A percentile compares a stretch with the other conserved stretches of the same genome.
Conservation (phyloP, 768 basidiomycete species). For the Omphalotus guepiniiformis region DNA sequence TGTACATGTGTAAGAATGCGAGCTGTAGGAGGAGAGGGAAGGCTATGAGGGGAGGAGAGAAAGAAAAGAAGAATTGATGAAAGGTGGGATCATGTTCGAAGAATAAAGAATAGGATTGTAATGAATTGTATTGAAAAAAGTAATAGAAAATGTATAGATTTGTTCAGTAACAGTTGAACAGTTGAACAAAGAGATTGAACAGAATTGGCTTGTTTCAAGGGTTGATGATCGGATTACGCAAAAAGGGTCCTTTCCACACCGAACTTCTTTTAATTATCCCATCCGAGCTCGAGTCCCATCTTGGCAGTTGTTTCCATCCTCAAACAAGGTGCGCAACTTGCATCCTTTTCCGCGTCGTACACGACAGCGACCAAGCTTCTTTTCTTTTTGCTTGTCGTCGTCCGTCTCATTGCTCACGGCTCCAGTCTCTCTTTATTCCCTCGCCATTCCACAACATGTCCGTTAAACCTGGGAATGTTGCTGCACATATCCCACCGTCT, state of each 20-base stretch:
- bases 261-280: constrained; percentile 14
- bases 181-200: background rate
- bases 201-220: background rate
- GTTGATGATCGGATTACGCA: constrained; percentile 11
- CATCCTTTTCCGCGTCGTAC: constrained; percentile 5
- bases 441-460: constrained; percentile 31
- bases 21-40: background rate
- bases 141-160: no score
- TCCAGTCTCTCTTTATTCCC: constrained; percentile 10
- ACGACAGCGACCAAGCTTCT: constrained; percentile 4
- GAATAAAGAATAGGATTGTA: no score
- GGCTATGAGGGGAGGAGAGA: background rate
- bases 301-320: constrained; percentile 11
- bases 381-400: background rate
- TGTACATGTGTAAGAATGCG: no score
- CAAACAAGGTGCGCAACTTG: constrained; percentile 5
- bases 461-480: constrained; percentile 36
- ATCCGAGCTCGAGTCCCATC: constrained; percentile 12
- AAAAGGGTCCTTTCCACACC: constrained; percentile 8
- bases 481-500: constrained; percentile 50
- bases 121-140: no score
- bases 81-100: background rate
- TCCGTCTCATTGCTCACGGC: background rate
- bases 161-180: no score
- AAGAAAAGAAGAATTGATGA: background rate